phyloP scores from a whole-genome alignment of 768 basidiomycete genomes.

The Rhodotorula paludigena region DNA sequence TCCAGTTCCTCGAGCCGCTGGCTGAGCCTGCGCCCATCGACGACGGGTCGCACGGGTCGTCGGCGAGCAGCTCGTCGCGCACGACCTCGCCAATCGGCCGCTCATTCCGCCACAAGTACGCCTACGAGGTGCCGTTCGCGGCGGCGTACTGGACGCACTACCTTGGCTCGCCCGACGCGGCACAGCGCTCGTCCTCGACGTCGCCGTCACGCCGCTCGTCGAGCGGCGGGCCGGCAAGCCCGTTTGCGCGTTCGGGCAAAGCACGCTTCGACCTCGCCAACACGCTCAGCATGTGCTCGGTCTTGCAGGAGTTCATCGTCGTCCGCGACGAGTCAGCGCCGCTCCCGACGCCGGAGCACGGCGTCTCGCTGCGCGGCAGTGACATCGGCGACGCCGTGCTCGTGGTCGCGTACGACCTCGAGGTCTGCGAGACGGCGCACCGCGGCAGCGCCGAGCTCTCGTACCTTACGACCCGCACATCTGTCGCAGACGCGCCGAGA shows the following conservation, averaged over 20 bases:
- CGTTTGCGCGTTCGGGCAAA: constrained; percentile 4
- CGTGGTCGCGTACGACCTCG: constrained; percentile 40
- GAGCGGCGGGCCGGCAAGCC: background rate
- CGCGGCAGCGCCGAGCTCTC: constrained; percentile 19
- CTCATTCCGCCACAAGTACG: constrained; percentile 22
- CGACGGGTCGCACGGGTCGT: background rate
- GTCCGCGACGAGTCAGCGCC: background rate
- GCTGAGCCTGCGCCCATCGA: background rate
- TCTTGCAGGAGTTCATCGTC: constrained; percentile 41
- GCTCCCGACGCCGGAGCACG: background rate
- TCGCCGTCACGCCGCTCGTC: background rate
- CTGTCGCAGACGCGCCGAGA: background rate
- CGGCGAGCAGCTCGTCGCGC: background rate
- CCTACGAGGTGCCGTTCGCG: constrained; percentile 37
- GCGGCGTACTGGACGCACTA: constrained; percentile 36
- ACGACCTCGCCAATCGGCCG: background rate
- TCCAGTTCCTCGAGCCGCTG: constrained; percentile 29
- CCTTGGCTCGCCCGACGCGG: constrained; percentile 2
- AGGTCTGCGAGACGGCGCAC: constrained; percentile 10
- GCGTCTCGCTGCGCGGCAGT: constrained; percentile 17
- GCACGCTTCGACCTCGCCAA: constrained; percentile 29
- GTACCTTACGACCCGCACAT: background rate
- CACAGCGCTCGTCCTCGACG: background rate
- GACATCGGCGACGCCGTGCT: constrained; percentile 40
- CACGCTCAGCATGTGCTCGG: constrained; percentile 32